phyloP scores from a whole-genome alignment of 352 stramenopile species.

The Phytophthora vignae region DNA sequence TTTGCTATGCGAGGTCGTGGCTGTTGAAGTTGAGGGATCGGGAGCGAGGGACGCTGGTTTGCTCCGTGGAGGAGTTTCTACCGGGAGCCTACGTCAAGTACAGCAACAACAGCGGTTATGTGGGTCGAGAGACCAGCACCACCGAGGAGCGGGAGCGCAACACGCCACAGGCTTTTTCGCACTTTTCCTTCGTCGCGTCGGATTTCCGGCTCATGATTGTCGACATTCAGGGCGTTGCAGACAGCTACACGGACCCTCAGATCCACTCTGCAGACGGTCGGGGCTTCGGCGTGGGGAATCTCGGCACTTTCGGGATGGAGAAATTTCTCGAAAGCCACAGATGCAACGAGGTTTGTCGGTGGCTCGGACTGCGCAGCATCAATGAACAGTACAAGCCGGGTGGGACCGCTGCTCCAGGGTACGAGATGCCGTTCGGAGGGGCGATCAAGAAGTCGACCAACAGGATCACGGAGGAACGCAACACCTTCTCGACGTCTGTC shows the following conservation, averaged over 20 bases:
- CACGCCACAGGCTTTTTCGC: slow-evolving; percentile 84
- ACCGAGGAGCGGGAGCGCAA: slow-evolving; percentile 87
- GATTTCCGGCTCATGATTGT: slow-evolving; percentile 89
- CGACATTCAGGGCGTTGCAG: slow-evolving; percentile 87
- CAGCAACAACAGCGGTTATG: slow-evolving; percentile 89
- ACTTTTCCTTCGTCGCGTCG: slow-evolving; percentile 87
- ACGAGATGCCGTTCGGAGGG: slow-evolving; percentile 78
- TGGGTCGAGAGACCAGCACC: slow-evolving; percentile 79
- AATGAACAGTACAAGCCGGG: slow-evolving; percentile 83
- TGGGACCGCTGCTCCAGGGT: slow-evolving; percentile 79
- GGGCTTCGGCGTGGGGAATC: slow-evolving; percentile 85
- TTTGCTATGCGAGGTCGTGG: slow-evolving; percentile 87
- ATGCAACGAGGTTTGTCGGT: slow-evolving; percentile 89
- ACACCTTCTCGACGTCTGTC: slow-evolving; percentile 83
- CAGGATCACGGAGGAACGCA: slow-evolving; percentile 81
- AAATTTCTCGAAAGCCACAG: slow-evolving; percentile 89
- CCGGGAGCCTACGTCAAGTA: slow-evolving; percentile 89
- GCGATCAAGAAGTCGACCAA: slow-evolving; percentile 89
- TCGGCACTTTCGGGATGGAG: slow-evolving; percentile 88
- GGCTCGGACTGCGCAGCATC: slow-evolving; percentile 78
- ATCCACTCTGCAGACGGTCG: slow-evolving; percentile 84
- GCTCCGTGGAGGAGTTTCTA: slow-evolving; percentile 82
- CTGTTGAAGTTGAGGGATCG: slow-evolving; percentile 75
- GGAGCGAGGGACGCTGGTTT: slow-evolving; percentile 63
- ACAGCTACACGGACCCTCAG: slow-evolving; percentile 87